These are phyloP conservation scores for Globisporangium sylvaticum DNA, from an alignment of 352 stramenopile genomes.

Conservation along the genomic window DNA sequence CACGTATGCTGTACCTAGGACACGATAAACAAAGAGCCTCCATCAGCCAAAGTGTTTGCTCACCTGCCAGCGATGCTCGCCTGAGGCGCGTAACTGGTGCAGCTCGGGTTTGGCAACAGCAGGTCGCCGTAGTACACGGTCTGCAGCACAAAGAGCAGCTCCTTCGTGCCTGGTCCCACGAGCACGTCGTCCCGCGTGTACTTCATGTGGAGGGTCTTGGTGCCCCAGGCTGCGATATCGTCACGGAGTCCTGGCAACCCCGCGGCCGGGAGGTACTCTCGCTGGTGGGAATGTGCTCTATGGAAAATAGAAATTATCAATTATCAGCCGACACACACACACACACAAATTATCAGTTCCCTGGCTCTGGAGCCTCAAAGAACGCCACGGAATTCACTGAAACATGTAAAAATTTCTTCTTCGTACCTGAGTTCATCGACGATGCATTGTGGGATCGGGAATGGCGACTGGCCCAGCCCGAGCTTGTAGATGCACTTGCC, in stretches of 20 bases:
- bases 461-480: constrained; percentile 80
- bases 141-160: constrained; percentile 86
- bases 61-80: constrained; percentile 80
- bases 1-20: neutral
- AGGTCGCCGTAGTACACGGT: constrained; percentile 87
- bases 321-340: constrained; percentile 9
- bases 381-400: constrained; percentile 15
- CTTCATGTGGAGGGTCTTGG: constrained; percentile 44
- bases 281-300: constrained; percentile 75
- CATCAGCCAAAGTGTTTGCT: constrained; percentile 2
- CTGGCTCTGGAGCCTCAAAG: neutral
- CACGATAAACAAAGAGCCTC: neutral
- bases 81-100: constrained; percentile 83
- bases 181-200: constrained; percentile 80
- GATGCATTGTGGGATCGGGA: constrained; percentile 85
- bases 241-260: constrained; percentile 68
- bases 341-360: neutral
- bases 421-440: constrained; percentile 79
- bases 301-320: neutral
- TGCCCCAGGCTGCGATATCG: constrained; percentile 74
- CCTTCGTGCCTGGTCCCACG: constrained; percentile 85
- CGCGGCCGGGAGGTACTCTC: constrained; percentile 80
- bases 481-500: constrained; percentile 85
- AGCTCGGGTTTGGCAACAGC: constrained; percentile 80
- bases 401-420: neutral